Evolutionary conservation across 2,329 filamentous ascomycete species (phyloP).

Genomic region (Pleomassaria siparia): DNA sequence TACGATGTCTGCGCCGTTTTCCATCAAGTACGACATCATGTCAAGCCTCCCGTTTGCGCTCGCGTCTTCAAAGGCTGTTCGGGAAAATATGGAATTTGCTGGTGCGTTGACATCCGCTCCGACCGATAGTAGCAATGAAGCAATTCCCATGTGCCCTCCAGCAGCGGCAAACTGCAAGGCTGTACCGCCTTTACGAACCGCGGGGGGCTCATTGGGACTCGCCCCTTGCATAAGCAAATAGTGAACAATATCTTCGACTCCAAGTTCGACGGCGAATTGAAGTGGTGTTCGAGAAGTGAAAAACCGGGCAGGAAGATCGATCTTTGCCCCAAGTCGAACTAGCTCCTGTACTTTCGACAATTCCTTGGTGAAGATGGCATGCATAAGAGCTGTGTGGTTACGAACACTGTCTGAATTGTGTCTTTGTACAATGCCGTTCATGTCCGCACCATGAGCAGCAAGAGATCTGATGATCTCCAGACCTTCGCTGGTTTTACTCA

Average conservation of each 20-base stretch:
- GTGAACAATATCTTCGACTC: slow-evolving; percentile 4
- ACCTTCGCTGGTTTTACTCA: background rate
- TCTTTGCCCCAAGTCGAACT: background rate
- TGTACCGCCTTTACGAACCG: background rate
- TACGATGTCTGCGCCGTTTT: slow-evolving; percentile 6
- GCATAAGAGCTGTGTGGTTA: background rate
- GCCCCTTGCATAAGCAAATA: slow-evolving; percentile 7
- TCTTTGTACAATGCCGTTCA: background rate
- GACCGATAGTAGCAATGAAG: slow-evolving; percentile 1
- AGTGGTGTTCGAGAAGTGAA: slow-evolving; percentile 4
- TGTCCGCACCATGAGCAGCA: background rate
- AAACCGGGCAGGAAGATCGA: background rate
- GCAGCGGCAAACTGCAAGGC: slow-evolving; percentile 13
- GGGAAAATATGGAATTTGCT: background rate
- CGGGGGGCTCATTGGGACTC: slow-evolving; percentile 4
- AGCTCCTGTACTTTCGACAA: background rate
- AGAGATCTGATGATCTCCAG: background rate
- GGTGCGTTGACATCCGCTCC: slow-evolving; percentile 8
- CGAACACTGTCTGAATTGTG: background rate
- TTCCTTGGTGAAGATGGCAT: background rate
- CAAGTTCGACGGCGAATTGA: slow-evolving; percentile 8
- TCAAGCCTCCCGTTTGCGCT: slow-evolving; percentile 11
- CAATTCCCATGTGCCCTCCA: slow-evolving; percentile 7
- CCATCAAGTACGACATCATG: slow-evolving; percentile 10
- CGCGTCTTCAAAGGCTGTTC: slow-evolving; percentile 13